These are phyloP conservation scores for Hibiscus tridactylites DNA, from an alignment of 345 rosid genomes.

Conservation along the genomic window DNA sequence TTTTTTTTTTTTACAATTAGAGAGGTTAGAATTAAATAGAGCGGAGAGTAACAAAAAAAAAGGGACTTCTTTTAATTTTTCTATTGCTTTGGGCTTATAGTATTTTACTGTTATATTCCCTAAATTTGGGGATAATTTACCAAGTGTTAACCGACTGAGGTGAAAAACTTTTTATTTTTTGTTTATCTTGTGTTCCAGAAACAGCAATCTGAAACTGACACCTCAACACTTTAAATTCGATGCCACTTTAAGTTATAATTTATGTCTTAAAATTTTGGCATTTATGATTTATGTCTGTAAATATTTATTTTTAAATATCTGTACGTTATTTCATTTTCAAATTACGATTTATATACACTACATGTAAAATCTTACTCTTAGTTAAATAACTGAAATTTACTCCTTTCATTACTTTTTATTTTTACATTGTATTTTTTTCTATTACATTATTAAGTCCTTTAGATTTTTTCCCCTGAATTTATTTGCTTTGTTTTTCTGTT, in stretches of 20 bases:
- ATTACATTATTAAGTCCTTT: not conserved
- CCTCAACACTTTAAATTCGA: too few species aligned
- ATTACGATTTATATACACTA: not conserved
- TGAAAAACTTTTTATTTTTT: slow-evolving; percentile 1
- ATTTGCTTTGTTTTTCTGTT: too few species aligned
- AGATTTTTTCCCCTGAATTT: not conserved
- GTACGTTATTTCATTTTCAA: too few species aligned
- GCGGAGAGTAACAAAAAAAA: not conserved
- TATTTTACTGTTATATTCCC: not conserved
- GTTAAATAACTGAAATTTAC: slow-evolving; percentile 10
- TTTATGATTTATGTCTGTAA: not conserved
- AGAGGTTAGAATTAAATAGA: slow-evolving; percentile 20
- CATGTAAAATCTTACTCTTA: not conserved
- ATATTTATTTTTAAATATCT: not conserved
- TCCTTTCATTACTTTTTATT: not conserved
- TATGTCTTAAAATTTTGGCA: not conserved
- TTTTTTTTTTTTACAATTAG: slow-evolving; percentile 34
- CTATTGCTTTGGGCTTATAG: not conserved
- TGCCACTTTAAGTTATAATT: slow-evolving; percentile 3
- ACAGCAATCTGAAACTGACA: slow-evolving; percentile 28
- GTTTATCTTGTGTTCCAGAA: slow-evolving; percentile 17
- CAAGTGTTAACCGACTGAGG: slow-evolving; percentile 31
- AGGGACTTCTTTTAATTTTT: not conserved
- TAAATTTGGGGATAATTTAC: slow-evolving; percentile 27
- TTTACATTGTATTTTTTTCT: not conserved